Evolutionary conservation across 1,284 basidiomycete species (phyloP), one percentile per base, ranked within the genome.

Genomic region (Entoloma clypeatum): DNA sequence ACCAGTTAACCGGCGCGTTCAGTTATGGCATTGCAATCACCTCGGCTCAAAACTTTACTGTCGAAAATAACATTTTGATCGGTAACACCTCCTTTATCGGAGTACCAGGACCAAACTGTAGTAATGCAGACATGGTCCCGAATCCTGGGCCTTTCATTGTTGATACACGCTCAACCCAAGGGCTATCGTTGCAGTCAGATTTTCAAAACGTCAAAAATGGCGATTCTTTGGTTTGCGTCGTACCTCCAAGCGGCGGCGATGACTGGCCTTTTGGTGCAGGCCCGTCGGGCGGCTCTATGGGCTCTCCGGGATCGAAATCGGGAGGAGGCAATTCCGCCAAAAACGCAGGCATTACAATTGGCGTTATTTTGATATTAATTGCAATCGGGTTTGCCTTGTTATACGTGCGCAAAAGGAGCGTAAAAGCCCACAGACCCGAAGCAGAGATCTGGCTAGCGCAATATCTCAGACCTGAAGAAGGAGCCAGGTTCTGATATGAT

Each of bases 1-100:
- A 93, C 63, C 59, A 62, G 18, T 65, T 92, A 36, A 74, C 76
- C 7, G 88, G 88, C 7, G 86, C 83, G 8, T 85, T 86, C 51
- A 78, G 76, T 36, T 85, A 79, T 54, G 79, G 70, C 33, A 77
- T 88, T 13, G 86, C 79, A 8, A 68, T 87, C 28, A 73, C 73
- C 13, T 77, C 77, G 5, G 80, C 82, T 3, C 56, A 56, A 11
- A 77, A 86, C 55, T 90, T 88, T 58, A 79, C 77, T 0, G 69
- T 91, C 19, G 61, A 74, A 43, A 71, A 74, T 55, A 90, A 90
- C 59, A 52, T 63, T 2, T 67, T 92, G 32, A 40, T 75, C 9
- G 83, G 80, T 9, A 90, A 90, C 58, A 80, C 79, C 3, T 79
- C 84, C 4, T 91, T 90, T 60, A 82, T 90, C 49, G 86, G 87